Base-by-base conservation (phyloP, 2,329 filamentous ascomycete genomes). In the Bipolaris gigantea region DNA sequence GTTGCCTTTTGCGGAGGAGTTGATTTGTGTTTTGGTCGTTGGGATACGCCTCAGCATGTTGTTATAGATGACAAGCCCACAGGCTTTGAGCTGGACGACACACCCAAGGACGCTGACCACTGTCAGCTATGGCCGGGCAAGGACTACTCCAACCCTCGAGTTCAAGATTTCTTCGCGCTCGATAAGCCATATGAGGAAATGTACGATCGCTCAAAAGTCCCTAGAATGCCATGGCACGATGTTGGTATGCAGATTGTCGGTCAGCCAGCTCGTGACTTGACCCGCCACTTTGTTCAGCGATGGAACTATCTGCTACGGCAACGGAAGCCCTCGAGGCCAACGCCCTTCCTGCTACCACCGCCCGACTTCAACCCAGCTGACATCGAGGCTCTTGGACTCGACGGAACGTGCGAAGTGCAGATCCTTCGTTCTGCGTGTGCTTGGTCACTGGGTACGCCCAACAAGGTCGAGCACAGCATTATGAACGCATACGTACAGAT, bases 161-260 rank as follows among this genome's bases (percentile, higher is more conserved):
- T 97, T 3, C 90, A 95, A 65, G 94, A 99, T 73, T 99, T 99
- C 72, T 97, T 91, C 78, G 86, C 87, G 53, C 83, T 99, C 23
- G 89, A 94, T 70, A 91, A 95, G 73, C 94, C 94, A 1, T 97
- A 97, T 67, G 94, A 96, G 69, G 94, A 99, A 75, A 97, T 97
- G 94, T 99, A 97, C 69, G 91, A 97, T 74, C 88, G 94, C 50
- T 88, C 85, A 56, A 89, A 89, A 71, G 84, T 93, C 16, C 92
- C 94, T 1, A 83, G 94, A 57, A 99, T 97, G 94, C 93, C 94
- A 1, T 99, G 94, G 94, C 94, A 99, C 69, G 94, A 99, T 73
- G 92, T 99, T 58, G 86, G 89, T 2, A 97, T 99, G 94, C 94
- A 97, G 74, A 88, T 99, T 38, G 92, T 97, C 39, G 94, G 94